These are phyloP conservation scores for Penicillium tannophilum DNA, from an alignment of 495 filamentous ascomycete genomes.

Conservation along the genomic window DNA sequence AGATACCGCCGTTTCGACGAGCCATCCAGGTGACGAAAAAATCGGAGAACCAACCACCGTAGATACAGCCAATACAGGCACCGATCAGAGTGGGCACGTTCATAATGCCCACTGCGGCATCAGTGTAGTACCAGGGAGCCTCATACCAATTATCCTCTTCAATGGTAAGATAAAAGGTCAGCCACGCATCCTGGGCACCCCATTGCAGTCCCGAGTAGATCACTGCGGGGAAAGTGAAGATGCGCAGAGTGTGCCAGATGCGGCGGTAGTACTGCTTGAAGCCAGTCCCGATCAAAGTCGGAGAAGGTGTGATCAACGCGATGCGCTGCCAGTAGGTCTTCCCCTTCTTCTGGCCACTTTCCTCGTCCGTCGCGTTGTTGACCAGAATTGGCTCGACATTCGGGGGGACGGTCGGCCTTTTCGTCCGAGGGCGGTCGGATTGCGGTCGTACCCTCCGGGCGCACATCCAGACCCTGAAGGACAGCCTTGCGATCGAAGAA, in stretches of 20 bases:
- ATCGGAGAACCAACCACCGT: conserved; percentile 40
- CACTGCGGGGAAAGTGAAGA: conserved; percentile 39
- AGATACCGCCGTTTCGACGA: conserved; percentile 30
- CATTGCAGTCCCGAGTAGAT: conserved; percentile 37
- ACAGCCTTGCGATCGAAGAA: conserved; percentile 27
- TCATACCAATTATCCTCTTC: conserved; percentile 37
- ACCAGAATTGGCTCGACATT: conserved; percentile 3
- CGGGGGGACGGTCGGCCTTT: conserved; percentile 3
- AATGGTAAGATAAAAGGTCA: conserved; percentile 41
- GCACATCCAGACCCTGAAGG: conserved; percentile 9
- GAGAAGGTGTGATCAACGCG: conserved; percentile 31
- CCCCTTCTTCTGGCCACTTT: conserved; percentile 17
- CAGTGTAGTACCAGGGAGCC: conserved; percentile 34
- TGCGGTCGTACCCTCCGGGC: not conserved
- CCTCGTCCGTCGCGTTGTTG: conserved; percentile 9
- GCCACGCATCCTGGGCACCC: conserved; percentile 42
- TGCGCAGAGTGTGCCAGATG: conserved; percentile 29
- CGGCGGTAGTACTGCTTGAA: conserved; percentile 31
- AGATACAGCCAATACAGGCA: conserved; percentile 35
- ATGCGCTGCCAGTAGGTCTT: conserved; percentile 33
- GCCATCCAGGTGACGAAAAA: conserved; percentile 37
- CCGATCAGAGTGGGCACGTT: conserved; percentile 39
- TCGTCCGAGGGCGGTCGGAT: conserved; percentile 1
- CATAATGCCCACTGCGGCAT: conserved; percentile 37
- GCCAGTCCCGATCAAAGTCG: conserved; percentile 28